Conservation (phyloP, 1,284 basidiomycete species). For the Ceratobasidium sp. region DNA sequence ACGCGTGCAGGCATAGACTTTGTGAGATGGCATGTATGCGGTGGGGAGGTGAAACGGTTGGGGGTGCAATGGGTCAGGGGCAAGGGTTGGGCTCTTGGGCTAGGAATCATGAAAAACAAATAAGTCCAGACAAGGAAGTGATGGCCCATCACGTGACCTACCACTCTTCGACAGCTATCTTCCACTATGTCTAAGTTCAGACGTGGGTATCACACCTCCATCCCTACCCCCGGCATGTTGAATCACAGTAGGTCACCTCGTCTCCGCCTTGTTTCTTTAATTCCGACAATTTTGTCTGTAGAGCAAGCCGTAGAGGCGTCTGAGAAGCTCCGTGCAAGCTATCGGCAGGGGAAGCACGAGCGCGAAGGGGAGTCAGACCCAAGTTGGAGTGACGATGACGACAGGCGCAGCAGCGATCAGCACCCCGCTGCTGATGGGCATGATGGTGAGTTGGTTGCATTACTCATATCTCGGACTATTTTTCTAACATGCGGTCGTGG, state of each 20-base stretch:
- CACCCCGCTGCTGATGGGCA: background rate
- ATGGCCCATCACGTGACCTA: background rate
- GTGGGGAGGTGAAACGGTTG: background rate
- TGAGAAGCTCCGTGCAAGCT: background rate
- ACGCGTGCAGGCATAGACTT: background rate
- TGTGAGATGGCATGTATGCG: background rate
- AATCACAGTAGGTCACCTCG: background rate
- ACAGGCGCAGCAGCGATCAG: background rate
- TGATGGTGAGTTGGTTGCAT: background rate
- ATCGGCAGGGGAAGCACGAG: background rate
- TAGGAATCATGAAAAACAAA: background rate
- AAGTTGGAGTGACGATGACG: background rate
- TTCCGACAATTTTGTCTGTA: background rate
- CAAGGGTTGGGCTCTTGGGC: background rate
- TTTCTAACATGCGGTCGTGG: background rate
- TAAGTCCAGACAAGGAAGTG: background rate
- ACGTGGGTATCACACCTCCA: background rate
- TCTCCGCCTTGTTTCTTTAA: background rate
- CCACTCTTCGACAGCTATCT: background rate
- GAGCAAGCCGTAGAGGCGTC: background rate
- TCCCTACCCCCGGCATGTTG: background rate
- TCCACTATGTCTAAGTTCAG: background rate
- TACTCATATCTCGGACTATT: background rate
- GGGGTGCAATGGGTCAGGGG: background rate
- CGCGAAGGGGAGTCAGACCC: background rate